Conservation (phyloP, 2,329 filamentous ascomycete genomes). For the Lachnellula cervina region DNA sequence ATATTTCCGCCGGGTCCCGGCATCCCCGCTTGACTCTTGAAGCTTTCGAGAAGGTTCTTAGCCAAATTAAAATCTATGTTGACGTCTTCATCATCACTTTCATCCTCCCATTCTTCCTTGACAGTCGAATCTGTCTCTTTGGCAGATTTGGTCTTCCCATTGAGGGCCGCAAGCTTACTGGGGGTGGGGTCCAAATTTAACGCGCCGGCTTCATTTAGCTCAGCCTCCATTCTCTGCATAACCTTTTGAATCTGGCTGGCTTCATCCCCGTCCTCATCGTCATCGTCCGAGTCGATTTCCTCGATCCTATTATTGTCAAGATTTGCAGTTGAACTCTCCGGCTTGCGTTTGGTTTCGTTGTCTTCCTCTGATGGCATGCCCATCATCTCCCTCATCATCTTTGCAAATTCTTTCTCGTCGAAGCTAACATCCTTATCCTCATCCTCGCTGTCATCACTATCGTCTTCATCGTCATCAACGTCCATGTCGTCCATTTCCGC, state of each 20-base stretch:
- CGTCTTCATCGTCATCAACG: conserved; percentile 45
- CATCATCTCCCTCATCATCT: conserved; percentile 92
- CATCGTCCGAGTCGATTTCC: conserved; percentile 32
- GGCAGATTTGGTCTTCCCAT: conserved; percentile 15
- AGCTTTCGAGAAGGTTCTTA: conserved; percentile 85
- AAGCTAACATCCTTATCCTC: conserved; percentile 76
- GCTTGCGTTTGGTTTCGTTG: conserved; percentile 3
- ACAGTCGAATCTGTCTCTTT: conserved; percentile 16
- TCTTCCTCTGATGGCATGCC: conserved; percentile 46
- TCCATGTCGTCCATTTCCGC: conserved; percentile 71
- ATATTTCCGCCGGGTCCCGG: conserved; percentile 84
- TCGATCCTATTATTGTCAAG: conserved; percentile 13
- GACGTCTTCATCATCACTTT: conserved; percentile 57
- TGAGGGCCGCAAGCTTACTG: conserved; percentile 31
- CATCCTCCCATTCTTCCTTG: conserved; percentile 35
- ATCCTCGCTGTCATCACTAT: conserved; percentile 53
- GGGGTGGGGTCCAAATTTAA: conserved; percentile 47
- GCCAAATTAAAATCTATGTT: conserved; percentile 83
- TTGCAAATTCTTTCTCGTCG: conserved; percentile 77
- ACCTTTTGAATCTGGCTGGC: conserved; percentile 60
- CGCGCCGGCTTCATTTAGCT: conserved; percentile 65
- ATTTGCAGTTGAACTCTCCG: conserved; percentile 3
- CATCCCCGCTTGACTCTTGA: conserved; percentile 83
- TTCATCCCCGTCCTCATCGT: conserved; percentile 39
- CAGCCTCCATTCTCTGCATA: conserved; percentile 65